Evolutionary conservation across 1,284 basidiomycete genomes (phyloP), one percentile per base, ranked within the genome.

Genomic region (Cryptococcus sp.): DNA sequence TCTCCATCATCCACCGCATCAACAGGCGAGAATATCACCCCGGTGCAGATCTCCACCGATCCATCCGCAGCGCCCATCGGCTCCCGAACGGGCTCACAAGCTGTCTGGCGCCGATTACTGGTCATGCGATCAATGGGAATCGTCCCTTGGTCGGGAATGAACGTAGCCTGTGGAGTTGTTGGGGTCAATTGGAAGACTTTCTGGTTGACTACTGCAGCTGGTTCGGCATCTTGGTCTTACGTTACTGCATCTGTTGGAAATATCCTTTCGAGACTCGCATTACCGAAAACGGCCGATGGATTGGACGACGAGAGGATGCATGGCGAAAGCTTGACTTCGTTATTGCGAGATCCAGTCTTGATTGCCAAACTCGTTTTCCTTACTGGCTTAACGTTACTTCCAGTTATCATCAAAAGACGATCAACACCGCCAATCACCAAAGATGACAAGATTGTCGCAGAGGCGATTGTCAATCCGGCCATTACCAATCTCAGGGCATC

Each of bases 71-170:
- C 46, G 21, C 51, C 64, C 18, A 49, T 66, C 36, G 68, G 65
- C n/a, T 7, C 11, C 11, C 19, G 11, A 9, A 41, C 39, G 7
- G 9, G 11, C 11, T 7, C 9, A 9, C 11, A 14, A 21, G 64
- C 85, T 7, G 79, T 86, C 2, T 93, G 90, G 91, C 84, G 90
- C 32, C 83, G 89, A 31, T 77, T 93, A 45, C 85, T 88, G 4
- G 81, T 92, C 54, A 82, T 94, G 61, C 83, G 90, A 42, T 83
- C 92, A 48, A 82, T 92, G 67, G 90, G 91, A 23, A 83, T 94
- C 49, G 88, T 94, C 9, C 90, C 90, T 4, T 94, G 90, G 90
- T 89, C 87, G 49, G 91, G 88, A 50, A 90, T 94, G 78, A 94
- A 94, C 69, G 87, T 94, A 53, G 91, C 91, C 28, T 91, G 87